phyloP scores from a whole-genome alignment of 176 grass and related monocot species.

The Lolium perenne region DNA sequence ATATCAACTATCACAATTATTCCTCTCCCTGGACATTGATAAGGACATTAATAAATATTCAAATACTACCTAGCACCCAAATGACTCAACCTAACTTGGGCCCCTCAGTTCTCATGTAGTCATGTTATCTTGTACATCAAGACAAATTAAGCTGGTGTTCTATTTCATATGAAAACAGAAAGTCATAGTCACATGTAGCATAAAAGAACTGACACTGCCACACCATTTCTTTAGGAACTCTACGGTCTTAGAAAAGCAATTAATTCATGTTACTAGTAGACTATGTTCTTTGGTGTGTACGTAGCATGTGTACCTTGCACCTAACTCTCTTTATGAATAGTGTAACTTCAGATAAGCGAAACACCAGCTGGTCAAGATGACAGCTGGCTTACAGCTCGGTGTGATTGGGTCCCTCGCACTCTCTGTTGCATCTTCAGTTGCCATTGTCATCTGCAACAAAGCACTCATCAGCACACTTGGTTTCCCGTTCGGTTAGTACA shows the following conservation, averaged over 20 bases:
- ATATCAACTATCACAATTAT: slow-evolving; percentile 11
- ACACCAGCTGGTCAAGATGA: slow-evolving; percentile 56
- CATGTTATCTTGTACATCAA: slow-evolving; percentile 33
- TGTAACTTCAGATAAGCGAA: slow-evolving; percentile 50
- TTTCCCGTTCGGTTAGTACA: slow-evolving; percentile 87
- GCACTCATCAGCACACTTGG: slow-evolving; percentile 95
- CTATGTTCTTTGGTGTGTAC: slow-evolving; percentile 29
- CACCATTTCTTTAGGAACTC: background rate
- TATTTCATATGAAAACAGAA: background rate
- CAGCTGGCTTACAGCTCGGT: slow-evolving; percentile 73
- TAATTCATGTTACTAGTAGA: background rate
- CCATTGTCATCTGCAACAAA: slow-evolving; percentile 99
- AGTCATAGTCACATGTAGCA: background rate
- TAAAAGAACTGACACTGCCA: background rate
- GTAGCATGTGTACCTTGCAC: slow-evolving; percentile 34
- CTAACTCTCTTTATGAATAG: slow-evolving; percentile 41
- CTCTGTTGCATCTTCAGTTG: slow-evolving; percentile 90
- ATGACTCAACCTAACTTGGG: slow-evolving; percentile 9
- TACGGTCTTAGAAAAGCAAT: slow-evolving; percentile 19
- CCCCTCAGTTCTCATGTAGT: background rate
- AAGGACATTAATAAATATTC: slow-evolving; percentile 31
- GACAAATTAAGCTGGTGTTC: slow-evolving; percentile 31
- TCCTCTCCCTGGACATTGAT: slow-evolving; percentile 7
- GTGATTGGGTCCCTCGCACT: slow-evolving; percentile 88
- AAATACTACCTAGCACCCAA: slow-evolving; percentile 16